phyloP scores from a whole-genome alignment of 345 rosid species.

The Hibiscus mutabilis region DNA sequence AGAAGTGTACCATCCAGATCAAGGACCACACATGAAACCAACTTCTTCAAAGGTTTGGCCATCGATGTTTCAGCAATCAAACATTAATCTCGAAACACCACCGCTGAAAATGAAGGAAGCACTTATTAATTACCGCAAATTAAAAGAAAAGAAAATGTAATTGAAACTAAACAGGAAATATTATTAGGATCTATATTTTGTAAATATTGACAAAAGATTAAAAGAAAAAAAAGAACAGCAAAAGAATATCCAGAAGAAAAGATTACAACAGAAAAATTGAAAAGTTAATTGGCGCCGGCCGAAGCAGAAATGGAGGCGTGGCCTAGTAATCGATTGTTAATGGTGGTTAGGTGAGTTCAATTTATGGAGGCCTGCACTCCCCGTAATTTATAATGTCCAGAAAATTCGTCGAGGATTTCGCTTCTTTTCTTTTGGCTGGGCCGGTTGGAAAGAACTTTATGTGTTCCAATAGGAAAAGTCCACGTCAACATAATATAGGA shows the following conservation, averaged over 20 bases:
- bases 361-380: too few relatives aligned
- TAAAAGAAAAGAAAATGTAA: not conserved
- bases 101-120: too few relatives aligned
- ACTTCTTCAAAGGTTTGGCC: constrained; percentile 32
- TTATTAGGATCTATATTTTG: not conserved
- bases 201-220: not conserved
- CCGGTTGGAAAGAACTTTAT: not conserved
- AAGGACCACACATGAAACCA: constrained; percentile 52
- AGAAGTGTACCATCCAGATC: constrained; percentile 80
- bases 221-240: not conserved
- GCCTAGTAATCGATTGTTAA: not conserved
- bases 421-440: not conserved
- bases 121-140: not conserved
- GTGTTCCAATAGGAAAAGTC: too few relatives aligned
- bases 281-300: not conserved
- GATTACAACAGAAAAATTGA: not conserved
- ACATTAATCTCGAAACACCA: not conserved
- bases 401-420: not conserved
- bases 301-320: not conserved
- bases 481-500: too few relatives aligned
- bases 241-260: not conserved
- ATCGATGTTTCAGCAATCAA: constrained; percentile 22
- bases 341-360: not conserved
- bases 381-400: not conserved
- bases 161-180: not conserved